Percentiles rank a stretch among this genome's conserved stretches.
These are phyloP conservation scores for Ceratonia siliqua DNA, from an alignment of 306 rosid species.

Conservation along the genomic window DNA sequence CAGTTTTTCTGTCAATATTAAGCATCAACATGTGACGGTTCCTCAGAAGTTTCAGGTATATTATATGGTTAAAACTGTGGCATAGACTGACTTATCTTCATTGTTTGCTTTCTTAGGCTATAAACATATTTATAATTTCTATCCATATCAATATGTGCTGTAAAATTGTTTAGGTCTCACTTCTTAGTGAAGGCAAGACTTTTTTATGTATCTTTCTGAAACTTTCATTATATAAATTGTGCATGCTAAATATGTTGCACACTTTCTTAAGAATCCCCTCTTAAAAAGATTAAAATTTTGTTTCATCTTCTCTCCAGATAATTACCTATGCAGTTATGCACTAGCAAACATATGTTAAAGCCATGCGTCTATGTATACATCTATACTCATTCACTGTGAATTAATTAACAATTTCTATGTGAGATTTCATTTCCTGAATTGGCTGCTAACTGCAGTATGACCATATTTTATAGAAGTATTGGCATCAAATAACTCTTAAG, in stretches of 20 bases:
- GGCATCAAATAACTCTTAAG: constrained; percentile 10
- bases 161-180: neutral
- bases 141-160: neutral
- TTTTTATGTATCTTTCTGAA: neutral
- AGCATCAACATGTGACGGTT: constrained; percentile 80
- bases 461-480: neutral
- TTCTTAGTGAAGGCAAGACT: constrained; percentile 1
- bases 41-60: constrained; percentile 88
- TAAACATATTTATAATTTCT: neutral
- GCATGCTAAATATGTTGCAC: constrained; percentile 5
- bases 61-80: constrained; percentile 28
- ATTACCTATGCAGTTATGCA: neutral
- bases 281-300: neutral
- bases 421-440: neutral
- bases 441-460: constrained; percentile 6
- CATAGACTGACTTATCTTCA: neutral
- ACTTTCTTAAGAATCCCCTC: constrained; percentile 16
- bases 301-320: constrained; percentile 5
- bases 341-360: neutral
- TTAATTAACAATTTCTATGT: neutral
- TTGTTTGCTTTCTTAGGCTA: constrained; percentile 29
- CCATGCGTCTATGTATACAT: neutral
- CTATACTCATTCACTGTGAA: neutral
- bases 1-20: constrained; percentile 63
- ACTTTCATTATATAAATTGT: constrained; percentile 2